Percentiles rank a stretch among this genome's conserved stretches.
phyloP scores from a whole-genome alignment of 805 yeast species.

The Maudiozyma bulderi region DNA sequence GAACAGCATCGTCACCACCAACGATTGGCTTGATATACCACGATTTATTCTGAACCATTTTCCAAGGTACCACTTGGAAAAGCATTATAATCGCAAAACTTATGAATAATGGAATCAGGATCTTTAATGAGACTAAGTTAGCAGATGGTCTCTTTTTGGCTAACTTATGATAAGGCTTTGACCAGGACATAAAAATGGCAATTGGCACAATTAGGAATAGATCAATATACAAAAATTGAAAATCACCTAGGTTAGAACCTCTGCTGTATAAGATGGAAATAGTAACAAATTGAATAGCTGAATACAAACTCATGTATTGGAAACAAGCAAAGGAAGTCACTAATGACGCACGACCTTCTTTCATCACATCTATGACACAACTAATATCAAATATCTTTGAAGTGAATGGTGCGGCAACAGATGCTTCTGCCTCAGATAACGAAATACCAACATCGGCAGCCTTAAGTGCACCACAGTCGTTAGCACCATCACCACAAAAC shows the following conservation, averaged over 20 bases:
- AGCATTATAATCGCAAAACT: constrained; percentile 53
- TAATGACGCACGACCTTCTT: constrained; percentile 89
- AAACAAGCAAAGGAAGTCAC: constrained; percentile 95
- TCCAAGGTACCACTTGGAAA: constrained; percentile 68
- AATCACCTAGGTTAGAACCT: constrained; percentile 92
- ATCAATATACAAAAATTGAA: constrained; percentile 92
- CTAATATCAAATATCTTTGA: constrained; percentile 82
- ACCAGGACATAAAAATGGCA: constrained; percentile 97
- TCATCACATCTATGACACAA: constrained; percentile 83
- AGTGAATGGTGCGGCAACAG: constrained; percentile 98
- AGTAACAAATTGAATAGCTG: constrained; percentile 90
- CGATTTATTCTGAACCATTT: constrained; percentile 39
- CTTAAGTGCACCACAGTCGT: constrained; percentile 96
- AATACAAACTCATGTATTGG: constrained; percentile 94
- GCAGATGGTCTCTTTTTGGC: constrained; percentile 83
- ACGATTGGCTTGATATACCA: constrained; percentile 82
- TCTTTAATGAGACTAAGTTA: constrained; percentile 80
- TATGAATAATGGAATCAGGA: constrained; percentile 72
- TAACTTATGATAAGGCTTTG: constrained; percentile 57
- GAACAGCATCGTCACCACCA: constrained; percentile 72
- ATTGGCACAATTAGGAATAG: constrained; percentile 82
- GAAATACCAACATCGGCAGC: constrained; percentile 98
- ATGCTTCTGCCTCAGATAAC: constrained; percentile 93
- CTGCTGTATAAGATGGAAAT: constrained; percentile 76
- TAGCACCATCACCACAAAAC: constrained; percentile 98